Evolutionary conservation across 805 yeast species (phyloP), one percentile per base, ranked within the genome.

Genomic region (Candida vaughaniae): DNA sequence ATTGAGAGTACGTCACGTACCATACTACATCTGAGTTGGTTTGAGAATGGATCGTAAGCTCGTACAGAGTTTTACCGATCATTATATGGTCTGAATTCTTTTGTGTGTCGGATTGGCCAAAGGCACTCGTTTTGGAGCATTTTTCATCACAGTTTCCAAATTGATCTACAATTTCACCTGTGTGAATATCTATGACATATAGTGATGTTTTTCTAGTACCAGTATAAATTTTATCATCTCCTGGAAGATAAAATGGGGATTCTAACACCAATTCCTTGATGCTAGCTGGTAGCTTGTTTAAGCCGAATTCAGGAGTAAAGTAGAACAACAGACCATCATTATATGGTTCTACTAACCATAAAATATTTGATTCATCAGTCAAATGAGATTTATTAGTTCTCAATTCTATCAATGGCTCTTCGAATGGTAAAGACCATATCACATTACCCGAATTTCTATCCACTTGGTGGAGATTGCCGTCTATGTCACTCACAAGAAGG

Each of bases 271-370:
- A 67, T 43, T 84, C 83, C 45, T 78, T 77, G 17, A 93, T 85
- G 5, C 88, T 73, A 0, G 91, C 75, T 0, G 97, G 96, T 3
- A 93, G 69, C 53, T 78, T 83, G 52, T 85, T 87, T 16, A 93
- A 60, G 0, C 98, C 98, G 16, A 62, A 64, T 22, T 76, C 77
- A 12, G 80, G 79, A 11, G 85, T 80, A 60, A 91, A 91, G 54
- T 80, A 87, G 57, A 82, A 90, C 3, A 93, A 66, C 0, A 82
- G 67, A 1, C 99, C 99, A 40, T 85, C 95, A 4, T 80, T 82
- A 46, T 73, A 76, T 0, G 98, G 98, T 49, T 93, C 99, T 1
- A 93, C 91, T 35, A 91, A 81, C 91, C 97, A 85, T 0, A 82
- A 75, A 35, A 62, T 55, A 43, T 64, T 64, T 5, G 60, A 43